Conservation (phyloP, 78 protist species). For the slime mould (Dictyostelium discoideum) region dicty_2.7 NC_007091.3:4901001-4901500, state of each 20-base stretch:
- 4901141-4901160: constrained; percentile 70
- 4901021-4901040: neutral
- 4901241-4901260: constrained; percentile 92
- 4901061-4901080: neutral
- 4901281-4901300: constrained; percentile 64
- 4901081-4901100: constrained; percentile 24
- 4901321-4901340: constrained; percentile 77
- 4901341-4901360: constrained; percentile 52
- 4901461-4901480: neutral
- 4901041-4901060: neutral
- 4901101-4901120: constrained; percentile 26
- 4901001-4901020: neutral
- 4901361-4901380: constrained; percentile 74
- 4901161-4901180: constrained; percentile 77
- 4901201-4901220: constrained; percentile 63
- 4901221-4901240: constrained; percentile 86
- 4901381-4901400: constrained; percentile 69
- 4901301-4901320: constrained; percentile 82
- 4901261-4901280: constrained; percentile 91
- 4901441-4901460: neutral
- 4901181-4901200: constrained; percentile 71
- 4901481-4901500: constrained; percentile 26
- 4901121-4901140: constrained; percentile 79
- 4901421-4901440: constrained; percentile 44
- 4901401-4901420: constrained; percentile 71